Percentiles rank a stretch among this genome's conserved stretches.
These are phyloP conservation scores for Cercospora zeae-maydis DNA, from an alignment of 2,329 filamentous ascomycete genomes.

Conservation along the genomic window DNA sequence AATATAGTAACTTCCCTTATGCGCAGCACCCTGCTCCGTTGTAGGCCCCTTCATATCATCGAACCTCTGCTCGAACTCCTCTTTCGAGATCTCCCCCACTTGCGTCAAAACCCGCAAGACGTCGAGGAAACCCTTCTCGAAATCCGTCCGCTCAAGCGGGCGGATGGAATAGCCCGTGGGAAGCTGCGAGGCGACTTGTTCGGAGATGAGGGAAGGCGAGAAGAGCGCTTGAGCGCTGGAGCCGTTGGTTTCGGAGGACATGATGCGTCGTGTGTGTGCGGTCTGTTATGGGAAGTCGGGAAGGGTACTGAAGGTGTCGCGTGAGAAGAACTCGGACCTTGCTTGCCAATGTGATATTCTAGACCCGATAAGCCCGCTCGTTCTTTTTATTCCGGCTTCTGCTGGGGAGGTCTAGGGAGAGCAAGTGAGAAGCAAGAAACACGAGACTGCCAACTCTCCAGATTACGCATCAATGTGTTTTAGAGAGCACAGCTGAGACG, in stretches of 20 bases:
- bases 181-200: slow-evolving; percentile 66
- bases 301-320: not conserved
- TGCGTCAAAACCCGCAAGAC: slow-evolving; percentile 88
- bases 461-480: not conserved
- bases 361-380: too few species aligned
- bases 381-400: too few species aligned
- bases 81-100: slow-evolving; percentile 78
- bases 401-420: too few species aligned
- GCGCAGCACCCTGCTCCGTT: slow-evolving; percentile 36
- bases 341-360: not conserved
- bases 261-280: not conserved
- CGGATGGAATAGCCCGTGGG: slow-evolving; percentile 81
- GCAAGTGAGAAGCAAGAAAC: too few species aligned
- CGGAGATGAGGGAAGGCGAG: slow-evolving; percentile 70
- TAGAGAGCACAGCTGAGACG: not conserved
- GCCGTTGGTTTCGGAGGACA: slow-evolving; percentile 11
- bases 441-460: too few species aligned
- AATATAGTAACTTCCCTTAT: slow-evolving; percentile 75
- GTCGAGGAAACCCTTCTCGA: slow-evolving; percentile 77
- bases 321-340: not conserved
- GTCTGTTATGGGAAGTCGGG: not conserved
- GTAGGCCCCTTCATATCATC: slow-evolving; percentile 63
- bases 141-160: slow-evolving; percentile 74
- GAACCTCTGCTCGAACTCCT: slow-evolving; percentile 73
- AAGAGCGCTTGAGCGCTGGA: slow-evolving; percentile 58